Conservation (phyloP, 2,329 filamentous ascomycete species). For the Aureobasidium sp. region DNA sequence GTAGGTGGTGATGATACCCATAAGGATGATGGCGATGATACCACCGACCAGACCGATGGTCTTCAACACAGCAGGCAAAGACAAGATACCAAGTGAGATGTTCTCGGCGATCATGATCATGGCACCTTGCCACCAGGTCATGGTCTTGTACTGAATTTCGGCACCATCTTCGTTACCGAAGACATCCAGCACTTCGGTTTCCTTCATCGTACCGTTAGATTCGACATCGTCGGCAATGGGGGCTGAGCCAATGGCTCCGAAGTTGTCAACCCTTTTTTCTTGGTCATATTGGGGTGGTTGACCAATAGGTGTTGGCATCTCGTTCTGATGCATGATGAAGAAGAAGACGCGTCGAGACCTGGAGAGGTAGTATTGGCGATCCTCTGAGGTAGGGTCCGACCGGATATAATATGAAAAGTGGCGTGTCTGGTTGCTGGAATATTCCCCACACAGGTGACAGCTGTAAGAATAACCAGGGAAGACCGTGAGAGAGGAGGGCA, state of each 20-base stretch:
- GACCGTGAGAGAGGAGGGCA: not conserved
- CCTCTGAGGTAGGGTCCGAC: not conserved
- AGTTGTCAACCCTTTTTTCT: conserved; percentile 8
- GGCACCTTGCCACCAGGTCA: conserved; percentile 39
- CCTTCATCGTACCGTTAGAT: conserved; percentile 11
- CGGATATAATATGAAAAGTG: not conserved
- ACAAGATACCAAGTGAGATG: conserved; percentile 50
- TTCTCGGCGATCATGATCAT: conserved; percentile 52
- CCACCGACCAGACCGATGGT: conserved; percentile 47
- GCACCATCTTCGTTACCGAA: conserved; percentile 15
- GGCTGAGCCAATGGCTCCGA: conserved; percentile 1
- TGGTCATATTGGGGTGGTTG: conserved; percentile 13
- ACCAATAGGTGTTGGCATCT: conserved; percentile 1
- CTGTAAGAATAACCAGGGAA: conserved; percentile 10
- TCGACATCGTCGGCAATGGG: conserved; percentile 6
- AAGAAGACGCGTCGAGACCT: not conserved
- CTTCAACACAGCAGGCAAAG: conserved; percentile 48
- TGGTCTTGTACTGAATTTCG: conserved; percentile 45
- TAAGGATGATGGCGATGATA: conserved; percentile 46
- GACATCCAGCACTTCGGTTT: conserved; percentile 12
- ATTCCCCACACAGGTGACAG: conserved; percentile 10
- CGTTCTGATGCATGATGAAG: conserved; percentile 9
- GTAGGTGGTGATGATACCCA: conserved; percentile 53
- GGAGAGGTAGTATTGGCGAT: not conserved
- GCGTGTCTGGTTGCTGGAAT: not conserved